Percentiles rank a stretch among this genome's conserved stretches.
phyloP scores from a whole-genome alignment of 2,329 filamentous ascomycete genomes.

The Calonectria pseudoturangicola region DNA sequence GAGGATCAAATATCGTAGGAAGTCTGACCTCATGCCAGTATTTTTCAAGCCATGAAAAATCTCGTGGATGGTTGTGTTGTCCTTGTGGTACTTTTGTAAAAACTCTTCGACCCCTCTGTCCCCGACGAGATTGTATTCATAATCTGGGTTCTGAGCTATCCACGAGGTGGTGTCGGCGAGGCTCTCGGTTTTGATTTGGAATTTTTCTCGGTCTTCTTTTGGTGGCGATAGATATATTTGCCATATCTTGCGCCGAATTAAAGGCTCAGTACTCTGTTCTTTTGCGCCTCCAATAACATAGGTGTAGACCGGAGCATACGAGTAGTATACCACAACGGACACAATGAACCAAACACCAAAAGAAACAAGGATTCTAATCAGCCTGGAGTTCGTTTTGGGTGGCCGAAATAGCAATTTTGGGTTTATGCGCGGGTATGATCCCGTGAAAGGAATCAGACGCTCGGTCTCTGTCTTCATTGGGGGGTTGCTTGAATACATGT shows the following conservation, averaged over 20 bases:
- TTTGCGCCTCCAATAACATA: neutral
- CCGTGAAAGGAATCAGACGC: neutral
- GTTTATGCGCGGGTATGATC: neutral
- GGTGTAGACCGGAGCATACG: neutral
- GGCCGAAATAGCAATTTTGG: slow-evolving; percentile 1
- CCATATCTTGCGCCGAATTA: slow-evolving; percentile 24
- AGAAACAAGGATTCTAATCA: neutral
- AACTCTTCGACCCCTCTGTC: slow-evolving; percentile 52
- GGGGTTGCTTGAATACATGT: neutral
- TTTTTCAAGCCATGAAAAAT: slow-evolving; percentile 52
- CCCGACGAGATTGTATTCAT: slow-evolving; percentile 51
- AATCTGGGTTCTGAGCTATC: slow-evolving; percentile 10
- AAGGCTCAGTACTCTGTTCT: neutral
- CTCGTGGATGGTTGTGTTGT: slow-evolving; percentile 43
- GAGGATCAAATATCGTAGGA: slow-evolving; percentile 56
- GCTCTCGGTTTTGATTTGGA: neutral
- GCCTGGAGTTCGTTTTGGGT: neutral
- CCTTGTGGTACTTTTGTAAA: slow-evolving; percentile 40
- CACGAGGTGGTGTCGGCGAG: slow-evolving; percentile 15
- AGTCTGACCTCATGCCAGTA: slow-evolving; percentile 57
- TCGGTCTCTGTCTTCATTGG: slow-evolving; percentile 1
- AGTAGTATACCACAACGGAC: neutral
- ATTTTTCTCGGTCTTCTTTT: neutral
- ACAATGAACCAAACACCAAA: neutral
- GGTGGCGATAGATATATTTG: slow-evolving; percentile 20